Evolutionary conservation across 1,284 basidiomycete genomes (phyloP).

Genomic region (Melampsora larici-populina): DNA sequence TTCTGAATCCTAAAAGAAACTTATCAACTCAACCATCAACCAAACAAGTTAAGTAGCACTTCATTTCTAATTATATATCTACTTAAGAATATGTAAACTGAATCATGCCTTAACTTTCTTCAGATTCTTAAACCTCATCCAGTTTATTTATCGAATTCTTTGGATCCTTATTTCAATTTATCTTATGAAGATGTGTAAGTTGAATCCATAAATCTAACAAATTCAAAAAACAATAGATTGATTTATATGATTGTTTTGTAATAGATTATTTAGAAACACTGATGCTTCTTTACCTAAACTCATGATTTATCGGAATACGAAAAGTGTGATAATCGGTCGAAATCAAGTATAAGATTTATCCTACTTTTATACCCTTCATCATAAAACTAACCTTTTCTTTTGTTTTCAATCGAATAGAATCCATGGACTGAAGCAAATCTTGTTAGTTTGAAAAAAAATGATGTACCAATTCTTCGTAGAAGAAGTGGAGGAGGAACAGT

Average conservation of each 20-base stretch:
- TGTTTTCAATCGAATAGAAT: conserved; percentile 62
- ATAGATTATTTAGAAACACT: conserved; percentile 21
- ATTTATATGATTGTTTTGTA: not conserved
- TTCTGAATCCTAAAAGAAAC: too few species aligned
- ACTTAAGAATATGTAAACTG: too few species aligned
- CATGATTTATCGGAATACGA: conserved; percentile 80
- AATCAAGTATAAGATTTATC: conserved; percentile 62
- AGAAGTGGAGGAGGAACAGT: conserved; percentile 96
- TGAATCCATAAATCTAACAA: too few species aligned
- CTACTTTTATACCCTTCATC: not conserved
- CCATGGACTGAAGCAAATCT: conserved; percentile 96
- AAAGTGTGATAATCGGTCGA: conserved; percentile 89
- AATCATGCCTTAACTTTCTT: too few species aligned
- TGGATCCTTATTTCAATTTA: conserved; percentile 28
- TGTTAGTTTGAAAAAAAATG: conserved; percentile 58
- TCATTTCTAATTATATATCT: too few species aligned
- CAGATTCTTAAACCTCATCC: too few species aligned
- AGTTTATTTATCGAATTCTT: not conserved
- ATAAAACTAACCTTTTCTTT: conserved; percentile 9
- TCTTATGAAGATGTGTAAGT: conserved; percentile 29
- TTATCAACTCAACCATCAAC: too few species aligned
- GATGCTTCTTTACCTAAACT: conserved; percentile 65
- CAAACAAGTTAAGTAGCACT: too few species aligned
- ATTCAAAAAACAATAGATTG: too few species aligned
- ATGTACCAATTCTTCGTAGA: conserved; percentile 76